Base-by-base conservation (phyloP, 768 basidiomycete genomes). In the Suillus luteus region DNA sequence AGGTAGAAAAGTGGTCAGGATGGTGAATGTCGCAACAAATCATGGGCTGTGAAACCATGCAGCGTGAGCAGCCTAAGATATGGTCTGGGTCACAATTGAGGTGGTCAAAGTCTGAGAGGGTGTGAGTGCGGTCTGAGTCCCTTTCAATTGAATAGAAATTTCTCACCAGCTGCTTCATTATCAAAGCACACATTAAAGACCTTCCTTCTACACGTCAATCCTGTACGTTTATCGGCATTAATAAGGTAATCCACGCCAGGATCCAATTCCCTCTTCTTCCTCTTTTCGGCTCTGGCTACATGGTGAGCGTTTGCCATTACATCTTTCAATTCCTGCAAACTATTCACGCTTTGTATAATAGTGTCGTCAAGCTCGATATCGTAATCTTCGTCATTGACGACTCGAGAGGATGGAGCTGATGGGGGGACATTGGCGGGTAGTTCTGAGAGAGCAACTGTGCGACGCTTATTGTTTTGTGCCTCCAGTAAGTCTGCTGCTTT, bases 11-110 rank as follows among this genome's bases (percentile, higher is more conserved):
- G 3, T 46, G 14, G 5, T 49, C 24, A 3, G 72, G 71, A 35
- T 64, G 60, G 58, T 72, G 71, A 27, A 75, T 48, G 22, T 69
- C 67, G 41, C 72, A 75, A 67, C 74, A 75, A 31, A 71, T 37
- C 10, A 60, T 11, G 19, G 70, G 63, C 8, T 37, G 15, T 1
- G 17, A 9, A 12, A 68, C 41, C 8, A 14, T 10, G 48, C 73
- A 75, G 35, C 68, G 64, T 5, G 46, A 1, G 55, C 73, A 75
- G 24, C 67, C 67, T 4, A 38, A 27, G 1, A 48, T 33, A 31
- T 38, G 14, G 2, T 10, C 6, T 8, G 31, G 22, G 49, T 67
- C 63, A 37, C 59, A 64, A 10, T 61, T 17, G 2, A 59, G 51
- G 12, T 66, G 51, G 51, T 66, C 65, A 22, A 41, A 46, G 35